A percentile compares a stretch with the other conserved stretches of the same genome.
Conservation (phyloP, 148 eudicot genomes). For the Nepenthes mirabilis region DNA sequence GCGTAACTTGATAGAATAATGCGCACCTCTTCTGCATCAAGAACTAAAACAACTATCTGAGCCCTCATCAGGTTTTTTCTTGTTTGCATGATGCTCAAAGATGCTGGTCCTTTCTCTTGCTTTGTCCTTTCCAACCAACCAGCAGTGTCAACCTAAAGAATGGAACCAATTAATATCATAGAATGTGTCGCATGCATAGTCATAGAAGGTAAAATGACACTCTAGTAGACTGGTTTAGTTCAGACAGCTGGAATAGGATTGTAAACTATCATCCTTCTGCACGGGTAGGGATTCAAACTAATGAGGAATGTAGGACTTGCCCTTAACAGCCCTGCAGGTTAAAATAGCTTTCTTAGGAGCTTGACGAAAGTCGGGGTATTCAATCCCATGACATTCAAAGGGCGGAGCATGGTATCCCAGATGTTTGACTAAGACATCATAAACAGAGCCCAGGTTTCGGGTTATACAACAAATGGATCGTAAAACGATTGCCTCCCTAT, state of each 20-base stretch:
- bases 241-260: not conserved
- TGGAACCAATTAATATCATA: not conserved
- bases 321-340: too few relatives aligned
- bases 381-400: too few relatives aligned
- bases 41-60: constrained; percentile 85
- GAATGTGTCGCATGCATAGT: not conserved
- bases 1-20: not conserved
- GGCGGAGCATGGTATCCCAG: too few relatives aligned
- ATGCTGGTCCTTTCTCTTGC: constrained; percentile 81
- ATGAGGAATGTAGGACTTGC: too few relatives aligned
- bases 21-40: constrained; percentile 93
- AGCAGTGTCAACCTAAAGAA: constrained; percentile 89
- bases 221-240: not conserved
- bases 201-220: not conserved
- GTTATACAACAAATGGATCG: too few relatives aligned
- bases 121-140: constrained; percentile 96
- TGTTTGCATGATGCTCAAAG: constrained; percentile 92
- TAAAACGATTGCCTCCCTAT: too few relatives aligned
- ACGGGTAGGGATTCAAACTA: too few relatives aligned
- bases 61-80: constrained; percentile 97
- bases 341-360: too few relatives aligned
- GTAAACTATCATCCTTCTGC: not conserved
- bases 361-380: too few relatives aligned
- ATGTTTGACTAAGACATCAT: too few relatives aligned
- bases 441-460: too few relatives aligned